Evolutionary conservation across 441 rosid species (phyloP).

Genomic region (Gossypium davidsonii): DNA sequence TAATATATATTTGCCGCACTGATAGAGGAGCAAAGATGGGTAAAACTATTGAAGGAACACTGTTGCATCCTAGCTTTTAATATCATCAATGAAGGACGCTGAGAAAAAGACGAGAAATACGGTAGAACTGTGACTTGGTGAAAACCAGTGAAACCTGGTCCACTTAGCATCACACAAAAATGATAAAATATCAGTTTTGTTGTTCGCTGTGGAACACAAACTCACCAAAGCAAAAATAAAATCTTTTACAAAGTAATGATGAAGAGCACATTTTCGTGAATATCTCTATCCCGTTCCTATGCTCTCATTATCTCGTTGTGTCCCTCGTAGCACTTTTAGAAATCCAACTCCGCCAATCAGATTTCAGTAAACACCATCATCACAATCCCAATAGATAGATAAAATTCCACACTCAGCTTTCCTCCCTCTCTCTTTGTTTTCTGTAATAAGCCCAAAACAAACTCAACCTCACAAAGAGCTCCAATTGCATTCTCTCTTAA

Average conservation of each 20-base stretch:
- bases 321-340: conserved; percentile 21
- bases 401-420: background rate
- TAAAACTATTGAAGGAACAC: too few relatives aligned
- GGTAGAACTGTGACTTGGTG: background rate
- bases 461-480: conserved; percentile 30
- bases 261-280: background rate
- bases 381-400: conserved; percentile 31
- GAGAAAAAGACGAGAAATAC: background rate
- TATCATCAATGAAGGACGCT: background rate
- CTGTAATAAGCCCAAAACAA: conserved; percentile 25
- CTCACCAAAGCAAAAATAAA: conserved; percentile 13
- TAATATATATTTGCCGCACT: too few relatives aligned
- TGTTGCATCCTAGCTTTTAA: background rate
- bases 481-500: conserved; percentile 15
- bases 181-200: conserved; percentile 21
- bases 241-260: conserved; percentile 6
- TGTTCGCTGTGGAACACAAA: conserved; percentile 19
- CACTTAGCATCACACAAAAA: conserved; percentile 11
- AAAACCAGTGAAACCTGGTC: conserved; percentile 15
- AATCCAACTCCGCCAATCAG: conserved; percentile 64
- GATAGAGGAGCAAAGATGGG: too few relatives aligned
- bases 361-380: conserved; percentile 41
- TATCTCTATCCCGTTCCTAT: background rate
- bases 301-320: conserved; percentile 15
- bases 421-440: background rate